Base-by-base conservation (phyloP, 768 basidiomycete genomes). In the Tricholoma sp. region DNA sequence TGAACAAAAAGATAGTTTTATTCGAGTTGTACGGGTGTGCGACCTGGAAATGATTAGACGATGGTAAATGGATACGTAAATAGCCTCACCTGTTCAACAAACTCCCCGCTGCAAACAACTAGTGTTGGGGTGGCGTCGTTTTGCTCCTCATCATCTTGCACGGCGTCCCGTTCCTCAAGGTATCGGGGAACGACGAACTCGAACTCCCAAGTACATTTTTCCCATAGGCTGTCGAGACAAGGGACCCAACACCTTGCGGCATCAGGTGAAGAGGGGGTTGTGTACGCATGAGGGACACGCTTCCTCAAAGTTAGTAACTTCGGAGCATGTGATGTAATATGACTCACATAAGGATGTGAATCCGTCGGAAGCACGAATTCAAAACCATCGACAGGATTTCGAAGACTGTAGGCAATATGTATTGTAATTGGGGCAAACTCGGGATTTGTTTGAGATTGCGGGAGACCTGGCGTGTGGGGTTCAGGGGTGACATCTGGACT, bases 221-320 rank as follows among this genome's bases (percentile, higher is more conserved):
- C 95, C 91, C 94, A 96, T 19, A 94, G 72, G 64, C 84, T 91
- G 70, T 99, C 97, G 18, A 98, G 72, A 65, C 97, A 99, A 12
- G 97, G 97, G n/a, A 98, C 87, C 97, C 97, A 99, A 64, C 92
- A 94, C 66, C 97, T 80, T n/a, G 96, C 94, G 16, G 92, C 81
- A 67, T 95, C 92, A 5, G 94, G 86, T 7, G 87, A 88, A 0
- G 91, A 89, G 0, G 94, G 87, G 4, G 86, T 88, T 3, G 94
- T 93, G 66, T 89, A 98, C 46, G 89, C 88, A 73, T 98, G 97
- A 50, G 96, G 96, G 59, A 94, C 85, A 61, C 91, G 89, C 92
- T 96, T 57, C 12, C 55, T 57, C 27, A 10, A 22, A 21, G 56
- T 69, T n/a, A 63, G 61, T 54, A 35, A 60, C 22, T 34, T 46